These are phyloP conservation scores for Pythium guiyangense DNA, from an alignment of 352 stramenopile genomes.

Conservation along the genomic window DNA sequence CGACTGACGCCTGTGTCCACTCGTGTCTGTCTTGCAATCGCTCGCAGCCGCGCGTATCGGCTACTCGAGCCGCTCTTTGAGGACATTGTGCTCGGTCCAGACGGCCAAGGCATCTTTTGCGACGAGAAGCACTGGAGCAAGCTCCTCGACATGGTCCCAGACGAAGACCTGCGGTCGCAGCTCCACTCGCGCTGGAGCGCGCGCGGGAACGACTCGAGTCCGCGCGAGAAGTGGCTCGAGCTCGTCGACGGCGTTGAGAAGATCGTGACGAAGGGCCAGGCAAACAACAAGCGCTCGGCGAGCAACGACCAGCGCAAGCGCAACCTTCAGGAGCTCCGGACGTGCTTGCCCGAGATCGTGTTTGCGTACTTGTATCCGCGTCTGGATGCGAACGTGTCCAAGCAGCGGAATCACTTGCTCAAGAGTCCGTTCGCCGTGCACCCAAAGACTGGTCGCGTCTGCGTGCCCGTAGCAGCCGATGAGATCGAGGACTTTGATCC, in stretches of 20 bases:
- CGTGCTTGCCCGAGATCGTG: conserved; percentile 95
- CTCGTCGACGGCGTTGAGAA: conserved; percentile 69
- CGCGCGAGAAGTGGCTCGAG: conserved; percentile 89
- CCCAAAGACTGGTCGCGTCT: conserved; percentile 97
- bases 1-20: not conserved
- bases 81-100: conserved; percentile 83
- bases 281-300: conserved; percentile 39
- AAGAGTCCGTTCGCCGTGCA: conserved; percentile 99
- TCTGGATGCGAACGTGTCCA: conserved; percentile 99
- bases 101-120: conserved; percentile 91
- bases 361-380: conserved; percentile 96
- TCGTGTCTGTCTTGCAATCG: not conserved
- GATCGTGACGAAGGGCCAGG: conserved; percentile 45
- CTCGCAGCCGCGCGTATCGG: conserved; percentile 82
- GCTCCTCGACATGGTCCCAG: conserved; percentile 92
- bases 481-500: conserved; percentile 87
- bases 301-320: conserved; percentile 61
- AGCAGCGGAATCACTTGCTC: conserved; percentile 99
- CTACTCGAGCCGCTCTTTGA: conserved; percentile 96
- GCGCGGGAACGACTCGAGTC: conserved; percentile 38
- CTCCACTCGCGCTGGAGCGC: conserved; percentile 59
- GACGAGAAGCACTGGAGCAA: conserved; percentile 86
- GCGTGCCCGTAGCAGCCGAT: conserved; percentile 92
- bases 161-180: conserved; percentile 75
- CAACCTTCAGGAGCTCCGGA: conserved; percentile 63